phyloP scores from a whole-genome alignment of 805 yeast genomes.

The Lachancea cidri region DNA sequence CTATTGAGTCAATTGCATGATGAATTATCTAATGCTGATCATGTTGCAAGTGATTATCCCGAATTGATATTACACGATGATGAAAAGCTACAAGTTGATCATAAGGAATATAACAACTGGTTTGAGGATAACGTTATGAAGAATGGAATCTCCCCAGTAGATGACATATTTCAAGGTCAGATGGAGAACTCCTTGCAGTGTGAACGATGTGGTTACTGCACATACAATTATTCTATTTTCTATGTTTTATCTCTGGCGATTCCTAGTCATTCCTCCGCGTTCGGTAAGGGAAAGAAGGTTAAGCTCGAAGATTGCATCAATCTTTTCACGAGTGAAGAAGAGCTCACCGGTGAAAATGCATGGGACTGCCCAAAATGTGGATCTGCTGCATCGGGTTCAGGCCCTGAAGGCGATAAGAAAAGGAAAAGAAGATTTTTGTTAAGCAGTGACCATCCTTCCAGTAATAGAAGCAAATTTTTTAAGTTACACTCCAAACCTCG shows the following conservation, averaged over 20 bases:
- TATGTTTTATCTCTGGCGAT: slow-evolving; percentile 60
- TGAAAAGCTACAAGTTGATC: slow-evolving; percentile 23
- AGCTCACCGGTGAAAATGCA: slow-evolving; percentile 66
- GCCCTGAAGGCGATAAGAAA: slow-evolving; percentile 7
- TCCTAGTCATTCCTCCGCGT: slow-evolving; percentile 36
- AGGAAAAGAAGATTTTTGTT: slow-evolving; percentile 5
- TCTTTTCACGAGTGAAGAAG: slow-evolving; percentile 59
- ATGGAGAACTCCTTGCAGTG: slow-evolving; percentile 60
- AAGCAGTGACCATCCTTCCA: slow-evolving; percentile 1
- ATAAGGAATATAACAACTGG: slow-evolving; percentile 59
- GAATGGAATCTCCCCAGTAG: slow-evolving; percentile 66
- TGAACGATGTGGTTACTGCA: slow-evolving; percentile 56
- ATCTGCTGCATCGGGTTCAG: slow-evolving; percentile 7
- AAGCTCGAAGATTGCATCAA: slow-evolving; percentile 59
- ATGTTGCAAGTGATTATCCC: slow-evolving; percentile 37
- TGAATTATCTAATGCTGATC: slow-evolving; percentile 45
- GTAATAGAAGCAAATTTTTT: slow-evolving; percentile 16
- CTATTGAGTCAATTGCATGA: slow-evolving; percentile 63
- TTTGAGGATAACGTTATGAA: slow-evolving; percentile 43
- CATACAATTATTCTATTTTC: slow-evolving; percentile 57
- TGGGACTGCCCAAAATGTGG: slow-evolving; percentile 79
- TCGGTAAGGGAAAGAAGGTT: slow-evolving; percentile 30
- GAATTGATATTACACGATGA: slow-evolving; percentile 34
- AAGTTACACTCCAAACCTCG: slow-evolving; percentile 22
- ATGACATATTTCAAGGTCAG: slow-evolving; percentile 67